Evolutionary conservation across 2,329 filamentous ascomycete genomes (phyloP).

Genomic region (Pestalotiopsis sp.): DNA sequence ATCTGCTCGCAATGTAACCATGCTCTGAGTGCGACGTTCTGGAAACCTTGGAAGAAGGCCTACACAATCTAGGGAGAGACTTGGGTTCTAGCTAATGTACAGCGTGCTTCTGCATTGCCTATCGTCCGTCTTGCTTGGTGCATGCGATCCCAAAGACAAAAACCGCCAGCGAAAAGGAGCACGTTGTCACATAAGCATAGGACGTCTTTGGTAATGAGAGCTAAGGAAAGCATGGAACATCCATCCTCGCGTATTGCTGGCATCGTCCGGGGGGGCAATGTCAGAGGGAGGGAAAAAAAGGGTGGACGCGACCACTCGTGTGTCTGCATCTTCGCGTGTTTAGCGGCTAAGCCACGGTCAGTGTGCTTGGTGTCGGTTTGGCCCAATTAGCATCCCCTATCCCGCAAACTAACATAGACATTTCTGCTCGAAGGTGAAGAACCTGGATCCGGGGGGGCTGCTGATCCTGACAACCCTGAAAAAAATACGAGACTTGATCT

Average conservation of each 20-base stretch:
- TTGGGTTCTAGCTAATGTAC: background rate
- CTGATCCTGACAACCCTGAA: conserved; percentile 12
- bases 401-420: conserved; percentile 3
- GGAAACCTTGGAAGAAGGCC: conserved; percentile 3
- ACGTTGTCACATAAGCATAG: background rate
- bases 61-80: background rate
- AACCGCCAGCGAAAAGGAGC: background rate
- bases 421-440: background rate
- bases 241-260: background rate
- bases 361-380: background rate
- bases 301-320: background rate
- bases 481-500: conserved; percentile 11
- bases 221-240: background rate
- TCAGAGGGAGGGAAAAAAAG: background rate
- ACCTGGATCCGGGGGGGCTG: conserved; percentile 9
- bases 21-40: background rate
- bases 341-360: conserved; percentile 10
- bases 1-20: background rate
- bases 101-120: background rate
- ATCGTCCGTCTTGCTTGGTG: background rate
- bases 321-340: background rate
- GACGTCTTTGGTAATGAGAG: too few species aligned
- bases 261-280: background rate
- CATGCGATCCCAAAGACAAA: background rate
- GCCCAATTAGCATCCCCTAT: conserved; percentile 8